Evolutionary conservation across 1,284 basidiomycete genomes (phyloP), one percentile per base, ranked within the genome.

Genomic region (Microbotryum violaceum): DNA sequence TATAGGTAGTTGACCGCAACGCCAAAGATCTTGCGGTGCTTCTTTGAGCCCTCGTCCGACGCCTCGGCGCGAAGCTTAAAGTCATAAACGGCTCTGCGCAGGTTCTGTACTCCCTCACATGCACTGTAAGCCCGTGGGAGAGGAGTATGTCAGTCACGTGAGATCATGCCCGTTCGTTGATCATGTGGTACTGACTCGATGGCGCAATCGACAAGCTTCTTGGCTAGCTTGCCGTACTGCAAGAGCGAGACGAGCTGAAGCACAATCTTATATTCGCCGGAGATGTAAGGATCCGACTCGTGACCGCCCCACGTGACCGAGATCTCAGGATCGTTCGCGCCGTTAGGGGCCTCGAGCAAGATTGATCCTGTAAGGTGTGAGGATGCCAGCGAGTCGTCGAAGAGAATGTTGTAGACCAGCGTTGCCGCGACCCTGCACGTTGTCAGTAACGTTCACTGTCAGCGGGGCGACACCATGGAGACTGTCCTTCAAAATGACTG

Each of bases 211-310:
- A 91, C 87, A 62, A 98, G 75, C 53, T 85, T 83, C 76, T 99
- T 99, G n/a, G 96, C 96, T 21, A 88, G 79, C 77, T 92, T 91
- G 25, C 90, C 65, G 25, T 67, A 45, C 69, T 89, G 83, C 87
- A 96, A 81, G 6, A 96, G 88, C 18, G 89, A 87, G 53, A 96
- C 88, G 52, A 99, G 85, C 71, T 96, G 91, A 49, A 99, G 77
- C 63, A 98, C 97, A 3, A 86, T 89, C 77, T 97, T 97, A 80
- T 97, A 99, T 74, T 98, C 94, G 54, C 94, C 94, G 87, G 71
- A 47, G 27, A 74, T 62, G 57, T 70, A 74, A 14, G 76, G 70
- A 48, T 76, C 73, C 14, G 74, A 71, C 46, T 76, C 74, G 23
- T 73, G 67, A 18, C 72, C 70, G 60, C 75, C 74, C 59, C 70